Evolutionary conservation across 495 filamentous ascomycete species (phyloP).

Genomic region (Tuber indicum): DNA sequence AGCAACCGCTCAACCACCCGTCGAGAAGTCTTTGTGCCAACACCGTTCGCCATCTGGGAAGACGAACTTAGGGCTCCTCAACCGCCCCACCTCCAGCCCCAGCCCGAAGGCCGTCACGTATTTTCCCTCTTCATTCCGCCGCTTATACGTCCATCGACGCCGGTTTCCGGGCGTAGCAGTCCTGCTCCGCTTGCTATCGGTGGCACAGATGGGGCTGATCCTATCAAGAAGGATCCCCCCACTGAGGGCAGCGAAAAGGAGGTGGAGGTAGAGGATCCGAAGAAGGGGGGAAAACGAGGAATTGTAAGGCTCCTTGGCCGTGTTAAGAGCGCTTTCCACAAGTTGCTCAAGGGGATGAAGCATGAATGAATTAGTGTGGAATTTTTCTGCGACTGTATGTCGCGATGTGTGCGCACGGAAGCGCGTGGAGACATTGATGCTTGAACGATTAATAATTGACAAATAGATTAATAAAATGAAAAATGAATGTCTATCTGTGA

Average conservation of each 20-base stretch:
- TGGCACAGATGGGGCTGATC: neutral
- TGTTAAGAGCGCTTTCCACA: neutral
- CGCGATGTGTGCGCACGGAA: neutral
- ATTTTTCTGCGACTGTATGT: neutral
- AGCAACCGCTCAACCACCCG: neutral
- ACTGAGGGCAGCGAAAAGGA: neutral
- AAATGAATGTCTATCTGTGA: neutral
- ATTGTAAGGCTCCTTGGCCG: neutral
- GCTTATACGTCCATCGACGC: neutral
- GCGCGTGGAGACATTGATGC: neutral
- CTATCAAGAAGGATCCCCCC: neutral
- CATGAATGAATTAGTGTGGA: neutral
- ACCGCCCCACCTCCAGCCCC: neutral
- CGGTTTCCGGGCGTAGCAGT: neutral
- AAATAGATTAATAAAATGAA: neutral
- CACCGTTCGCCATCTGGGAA: slow-evolving; percentile 1
- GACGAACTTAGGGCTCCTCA: neutral
- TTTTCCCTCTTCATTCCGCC: neutral
- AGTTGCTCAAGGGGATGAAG: neutral
- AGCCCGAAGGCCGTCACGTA: neutral
- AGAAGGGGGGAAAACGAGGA: neutral
- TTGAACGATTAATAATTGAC: neutral
- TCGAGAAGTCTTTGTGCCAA: neutral
- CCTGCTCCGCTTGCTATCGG: neutral
- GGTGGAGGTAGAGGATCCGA: neutral